Percentiles rank a stretch among this genome's conserved stretches.
Conservation (phyloP, 129 eudicot genomes). For the Flaveria sonorensis region DNA sequence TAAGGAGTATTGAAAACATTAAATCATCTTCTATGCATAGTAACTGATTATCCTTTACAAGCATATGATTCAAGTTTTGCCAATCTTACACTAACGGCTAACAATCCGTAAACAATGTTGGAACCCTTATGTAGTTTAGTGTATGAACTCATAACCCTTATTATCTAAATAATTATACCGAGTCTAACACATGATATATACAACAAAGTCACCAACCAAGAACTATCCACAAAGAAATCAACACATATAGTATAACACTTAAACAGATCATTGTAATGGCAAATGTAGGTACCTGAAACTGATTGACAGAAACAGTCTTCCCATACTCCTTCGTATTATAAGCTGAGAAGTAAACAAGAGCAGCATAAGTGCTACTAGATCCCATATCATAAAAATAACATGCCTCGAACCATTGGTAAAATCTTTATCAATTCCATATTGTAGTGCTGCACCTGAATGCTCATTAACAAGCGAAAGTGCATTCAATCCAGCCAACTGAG, state of each 20-base stretch:
- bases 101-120: background rate
- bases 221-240: constrained; percentile 9
- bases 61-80: constrained; percentile 18
- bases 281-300: constrained; percentile 68
- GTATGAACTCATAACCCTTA: background rate
- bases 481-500: constrained; percentile 86
- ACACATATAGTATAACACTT: constrained; percentile 7
- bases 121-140: background rate
- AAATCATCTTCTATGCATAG: background rate
- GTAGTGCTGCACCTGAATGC: constrained; percentile 94
- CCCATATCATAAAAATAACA: constrained; percentile 98
- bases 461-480: constrained; percentile 84
- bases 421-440: constrained; percentile 98
- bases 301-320: constrained; percentile 78
- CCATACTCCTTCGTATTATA: constrained; percentile 91
- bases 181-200: background rate
- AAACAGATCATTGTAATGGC: background rate
- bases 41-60: background rate
- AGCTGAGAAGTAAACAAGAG: constrained; percentile 90
- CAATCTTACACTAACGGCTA: constrained; percentile 2
- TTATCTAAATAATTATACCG: background rate
- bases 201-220: background rate
- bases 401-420: constrained; percentile 73
- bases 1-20: background rate
- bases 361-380: constrained; percentile 88